Evolutionary conservation across 371 early-diverging fungal species (phyloP).

Genomic region (Scutellospora calospora): DNA sequence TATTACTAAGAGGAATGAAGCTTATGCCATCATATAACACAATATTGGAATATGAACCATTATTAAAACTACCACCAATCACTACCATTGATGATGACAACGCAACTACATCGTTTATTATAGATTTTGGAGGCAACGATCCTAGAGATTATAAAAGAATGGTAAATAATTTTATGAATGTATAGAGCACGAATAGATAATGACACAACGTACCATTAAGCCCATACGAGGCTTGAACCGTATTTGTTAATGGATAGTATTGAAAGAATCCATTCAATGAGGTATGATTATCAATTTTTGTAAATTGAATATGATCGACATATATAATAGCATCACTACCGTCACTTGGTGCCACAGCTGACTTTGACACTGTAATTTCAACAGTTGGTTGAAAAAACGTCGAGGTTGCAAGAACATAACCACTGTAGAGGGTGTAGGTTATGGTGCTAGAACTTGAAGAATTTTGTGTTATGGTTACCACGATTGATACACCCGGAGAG

Average conservation of each 20-base stretch:
- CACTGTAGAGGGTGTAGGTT: conserved; percentile 62
- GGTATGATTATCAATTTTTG: conserved; percentile 57
- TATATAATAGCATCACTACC: conserved; percentile 50
- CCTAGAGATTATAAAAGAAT: background rate
- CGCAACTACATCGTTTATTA: background rate
- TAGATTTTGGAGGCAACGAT: background rate
- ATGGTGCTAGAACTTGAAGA: conserved; percentile 41
- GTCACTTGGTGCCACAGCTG: conserved; percentile 46
- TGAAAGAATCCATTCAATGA: conserved; percentile 42
- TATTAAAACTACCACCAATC: conserved; percentile 47
- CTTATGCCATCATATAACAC: conserved; percentile 40
- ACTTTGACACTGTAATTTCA: conserved; percentile 49
- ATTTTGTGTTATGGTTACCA: conserved; percentile 30
- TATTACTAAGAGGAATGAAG: conserved; percentile 34
- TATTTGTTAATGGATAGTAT: background rate
- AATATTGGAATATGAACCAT: conserved; percentile 36
- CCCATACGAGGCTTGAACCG: background rate
- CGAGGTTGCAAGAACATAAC: conserved; percentile 57
- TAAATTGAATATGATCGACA: conserved; percentile 63
- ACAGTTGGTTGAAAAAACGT: conserved; percentile 60
- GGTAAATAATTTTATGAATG: background rate
- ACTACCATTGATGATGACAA: conserved; percentile 17
- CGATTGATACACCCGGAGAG: conserved; percentile 14
- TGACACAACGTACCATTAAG: conserved; percentile 14
- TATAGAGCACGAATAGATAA: background rate